Conservation (phyloP, 106 monocot species). For the Posidonia australis region DNA sequence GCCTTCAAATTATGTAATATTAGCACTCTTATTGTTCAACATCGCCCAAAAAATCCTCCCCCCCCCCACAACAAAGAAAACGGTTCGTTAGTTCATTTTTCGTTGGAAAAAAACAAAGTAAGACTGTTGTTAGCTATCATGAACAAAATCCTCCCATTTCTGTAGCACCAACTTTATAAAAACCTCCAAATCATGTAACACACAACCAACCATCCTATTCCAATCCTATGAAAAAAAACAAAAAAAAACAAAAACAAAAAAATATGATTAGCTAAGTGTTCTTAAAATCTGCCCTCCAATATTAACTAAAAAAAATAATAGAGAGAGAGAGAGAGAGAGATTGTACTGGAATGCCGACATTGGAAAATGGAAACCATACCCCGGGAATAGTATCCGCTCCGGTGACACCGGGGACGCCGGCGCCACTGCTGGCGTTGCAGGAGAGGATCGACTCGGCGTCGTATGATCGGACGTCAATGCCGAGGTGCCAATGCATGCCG, state of each 20-base stretch:
- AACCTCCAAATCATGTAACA: constrained; percentile 61
- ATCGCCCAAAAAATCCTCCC: no score
- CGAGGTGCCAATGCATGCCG: constrained; percentile 56
- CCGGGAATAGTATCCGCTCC: constrained; percentile 28
- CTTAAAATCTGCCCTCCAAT: no score
- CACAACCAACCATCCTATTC: neutral
- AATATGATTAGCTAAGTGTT: no score
- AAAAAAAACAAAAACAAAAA: constrained; percentile 10
- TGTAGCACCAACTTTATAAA: constrained; percentile 48
- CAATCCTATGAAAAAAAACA: constrained; percentile 11
- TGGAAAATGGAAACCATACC: constrained; percentile 9
- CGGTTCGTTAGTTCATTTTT: no score
- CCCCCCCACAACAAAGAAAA: no score
- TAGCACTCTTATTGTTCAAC: neutral
- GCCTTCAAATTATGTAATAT: constrained; percentile 52
- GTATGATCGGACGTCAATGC: constrained; percentile 73
- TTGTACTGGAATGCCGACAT: neutral
- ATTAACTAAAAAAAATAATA: no score
- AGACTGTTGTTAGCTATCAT: constrained; percentile 17
- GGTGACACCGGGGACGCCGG: constrained; percentile 72
- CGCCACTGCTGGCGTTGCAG: constrained; percentile 46
- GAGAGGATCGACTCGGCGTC: constrained; percentile 62
- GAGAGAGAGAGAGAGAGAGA: constrained; percentile 5
- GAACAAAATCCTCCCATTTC: constrained; percentile 19
- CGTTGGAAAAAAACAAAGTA: no score